phyloP scores from a whole-genome alignment of 2,329 filamentous ascomycete species.

The Trichoderma arundinaceum region DNA sequence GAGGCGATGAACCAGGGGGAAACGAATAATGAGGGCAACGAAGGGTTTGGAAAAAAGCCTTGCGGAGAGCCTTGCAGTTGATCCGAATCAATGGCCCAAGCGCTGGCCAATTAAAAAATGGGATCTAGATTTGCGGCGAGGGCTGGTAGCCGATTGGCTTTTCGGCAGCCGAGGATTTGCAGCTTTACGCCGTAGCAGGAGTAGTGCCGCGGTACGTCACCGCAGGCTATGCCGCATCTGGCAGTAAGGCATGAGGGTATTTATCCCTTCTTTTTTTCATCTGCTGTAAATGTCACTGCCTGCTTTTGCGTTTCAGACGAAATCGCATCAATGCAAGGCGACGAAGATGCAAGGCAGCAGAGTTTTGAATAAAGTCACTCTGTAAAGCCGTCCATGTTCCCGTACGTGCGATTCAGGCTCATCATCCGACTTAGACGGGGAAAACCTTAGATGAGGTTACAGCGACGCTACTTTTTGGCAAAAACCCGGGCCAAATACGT shows the following conservation, averaged over 20 bases:
- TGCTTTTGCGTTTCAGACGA: too few relatives aligned
- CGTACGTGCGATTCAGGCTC: too few relatives aligned
- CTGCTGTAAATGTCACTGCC: too few relatives aligned
- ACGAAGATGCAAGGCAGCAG: too few relatives aligned
- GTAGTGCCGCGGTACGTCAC: not conserved
- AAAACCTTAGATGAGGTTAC: too few relatives aligned
- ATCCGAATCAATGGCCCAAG: slow-evolving; percentile 20
- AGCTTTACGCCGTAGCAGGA: not conserved
- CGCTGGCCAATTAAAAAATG: slow-evolving; percentile 14
- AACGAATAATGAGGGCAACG: not conserved
- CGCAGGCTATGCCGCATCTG: not conserved
- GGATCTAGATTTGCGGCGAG: slow-evolving; percentile 23
- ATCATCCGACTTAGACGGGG: too few relatives aligned
- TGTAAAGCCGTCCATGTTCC: too few relatives aligned
- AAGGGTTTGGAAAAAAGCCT: slow-evolving; percentile 20
- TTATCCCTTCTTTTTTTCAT: not conserved
- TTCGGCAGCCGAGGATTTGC: slow-evolving; percentile 6
- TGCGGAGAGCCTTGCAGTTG: slow-evolving; percentile 29
- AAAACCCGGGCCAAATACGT: slow-evolving; percentile 2
- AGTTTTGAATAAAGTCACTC: too few relatives aligned
- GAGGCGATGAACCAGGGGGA: not conserved
- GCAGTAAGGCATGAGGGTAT: not conserved
- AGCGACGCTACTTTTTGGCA: too few relatives aligned
- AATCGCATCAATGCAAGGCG: too few relatives aligned
- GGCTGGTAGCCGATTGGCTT: slow-evolving; percentile 27